Conservation (phyloP, 2,329 filamentous ascomycete species). For the Emergomyces orientalis region DNA sequence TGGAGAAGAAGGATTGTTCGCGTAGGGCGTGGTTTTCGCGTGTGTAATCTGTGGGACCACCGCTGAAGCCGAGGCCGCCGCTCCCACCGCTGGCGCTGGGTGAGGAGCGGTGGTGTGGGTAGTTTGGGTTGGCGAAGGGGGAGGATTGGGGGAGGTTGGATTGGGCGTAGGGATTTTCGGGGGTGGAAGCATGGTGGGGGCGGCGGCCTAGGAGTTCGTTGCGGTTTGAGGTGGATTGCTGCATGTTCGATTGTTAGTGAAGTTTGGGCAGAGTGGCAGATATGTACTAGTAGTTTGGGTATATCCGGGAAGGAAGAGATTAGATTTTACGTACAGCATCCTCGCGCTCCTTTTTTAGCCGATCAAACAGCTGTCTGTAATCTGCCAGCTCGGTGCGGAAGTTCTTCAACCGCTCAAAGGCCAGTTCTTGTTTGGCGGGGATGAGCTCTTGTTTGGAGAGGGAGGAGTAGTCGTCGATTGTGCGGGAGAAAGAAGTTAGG, state of each 20-base stretch:
- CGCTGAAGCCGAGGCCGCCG: slow-evolving; percentile 28
- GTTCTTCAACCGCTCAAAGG: slow-evolving; percentile 70
- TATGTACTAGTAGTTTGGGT: background rate
- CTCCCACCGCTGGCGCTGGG: slow-evolving; percentile 25
- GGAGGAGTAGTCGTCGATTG: slow-evolving; percentile 81
- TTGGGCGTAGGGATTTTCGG: slow-evolving; percentile 87
- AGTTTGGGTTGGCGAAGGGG: slow-evolving; percentile 30
- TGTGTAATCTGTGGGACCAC: slow-evolving; percentile 46
- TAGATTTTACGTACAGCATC: slow-evolving; percentile 46
- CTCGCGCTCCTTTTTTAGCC: slow-evolving; percentile 66
- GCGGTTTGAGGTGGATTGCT: slow-evolving; percentile 58
- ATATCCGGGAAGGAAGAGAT: background rate
- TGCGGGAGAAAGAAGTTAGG: slow-evolving; percentile 73
- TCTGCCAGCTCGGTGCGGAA: slow-evolving; percentile 76
- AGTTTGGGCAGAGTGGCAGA: background rate
- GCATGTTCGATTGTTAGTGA: slow-evolving; percentile 1
- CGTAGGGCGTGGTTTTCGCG: slow-evolving; percentile 76
- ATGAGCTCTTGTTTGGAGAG: slow-evolving; percentile 84
- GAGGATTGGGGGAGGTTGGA: slow-evolving; percentile 37
- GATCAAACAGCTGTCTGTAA: slow-evolving; percentile 68
- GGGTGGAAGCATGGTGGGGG: slow-evolving; percentile 66
- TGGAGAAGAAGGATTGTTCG: slow-evolving; percentile 79
- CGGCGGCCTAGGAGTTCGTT: slow-evolving; percentile 76
- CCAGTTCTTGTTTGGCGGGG: slow-evolving; percentile 83
- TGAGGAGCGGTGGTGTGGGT: slow-evolving; percentile 17